A percentile compares a stretch with the other conserved stretches of the same genome.
Conservation (phyloP, 139 green algal genomes). For the Tetradesmus obliquus region DNA sequence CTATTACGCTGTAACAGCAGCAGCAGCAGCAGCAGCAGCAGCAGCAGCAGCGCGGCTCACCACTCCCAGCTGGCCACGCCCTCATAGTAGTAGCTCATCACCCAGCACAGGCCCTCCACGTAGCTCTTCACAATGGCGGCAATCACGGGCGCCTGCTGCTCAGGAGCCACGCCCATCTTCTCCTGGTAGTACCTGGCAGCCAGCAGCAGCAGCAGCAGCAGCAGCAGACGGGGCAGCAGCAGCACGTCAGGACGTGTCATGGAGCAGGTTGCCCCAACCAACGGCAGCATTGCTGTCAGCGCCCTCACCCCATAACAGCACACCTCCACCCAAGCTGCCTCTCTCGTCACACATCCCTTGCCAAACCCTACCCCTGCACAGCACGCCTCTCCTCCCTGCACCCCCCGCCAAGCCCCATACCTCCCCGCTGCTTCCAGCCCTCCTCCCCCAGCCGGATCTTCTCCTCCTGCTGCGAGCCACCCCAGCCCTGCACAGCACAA, state of each 20-base stretch:
- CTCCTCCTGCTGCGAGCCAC: too few relatives aligned
- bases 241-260: not conserved
- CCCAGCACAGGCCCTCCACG: constrained; percentile 96
- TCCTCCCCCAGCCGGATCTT: not conserved
- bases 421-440: not conserved
- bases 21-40: not conserved
- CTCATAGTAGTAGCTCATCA: constrained; percentile 96
- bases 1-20: not conserved
- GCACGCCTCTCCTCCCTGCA: not conserved
- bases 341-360: too few relatives aligned
- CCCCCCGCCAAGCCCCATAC: not conserved
- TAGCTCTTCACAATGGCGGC: constrained; percentile 84
- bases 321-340: too few relatives aligned
- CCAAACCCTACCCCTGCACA: too few relatives aligned
- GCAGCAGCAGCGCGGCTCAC: constrained; percentile 49
- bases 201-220: not conserved
- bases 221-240: not conserved
- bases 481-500: too few relatives aligned
- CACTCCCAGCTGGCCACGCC: constrained; percentile 75
- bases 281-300: too few relatives aligned
- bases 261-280: not conserved
- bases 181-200: constrained; percentile 58
- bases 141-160: constrained; percentile 52
- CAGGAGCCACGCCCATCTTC: constrained; percentile 59
- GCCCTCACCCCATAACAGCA: too few relatives aligned